A percentile compares a stretch with the other conserved stretches of the same genome.
These are phyloP conservation scores for Pleurotus djamor DNA, from an alignment of 768 basidiomycete species.

Conservation along the genomic window DNA sequence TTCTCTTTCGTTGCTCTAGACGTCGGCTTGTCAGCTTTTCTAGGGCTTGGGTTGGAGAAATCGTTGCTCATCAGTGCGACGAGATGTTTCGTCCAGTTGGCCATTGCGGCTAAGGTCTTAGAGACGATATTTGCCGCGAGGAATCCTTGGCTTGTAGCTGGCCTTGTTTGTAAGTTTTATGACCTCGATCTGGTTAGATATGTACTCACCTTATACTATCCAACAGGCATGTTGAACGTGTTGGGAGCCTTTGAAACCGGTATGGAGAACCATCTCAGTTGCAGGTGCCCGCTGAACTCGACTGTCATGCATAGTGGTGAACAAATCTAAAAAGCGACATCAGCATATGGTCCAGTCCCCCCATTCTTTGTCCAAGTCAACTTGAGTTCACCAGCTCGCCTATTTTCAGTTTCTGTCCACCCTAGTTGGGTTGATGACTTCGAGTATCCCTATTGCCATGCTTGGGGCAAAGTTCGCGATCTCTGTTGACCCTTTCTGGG, in stretches of 20 bases:
- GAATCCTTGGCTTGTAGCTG: conserved; percentile 71
- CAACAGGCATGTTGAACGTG: conserved; percentile 63
- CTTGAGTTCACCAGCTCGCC: neutral
- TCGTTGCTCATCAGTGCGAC: conserved; percentile 68
- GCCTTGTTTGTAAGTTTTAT: conserved; percentile 61
- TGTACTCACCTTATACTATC: neutral
- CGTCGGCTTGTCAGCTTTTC: conserved; percentile 56
- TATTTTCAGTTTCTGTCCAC: conserved; percentile 58
- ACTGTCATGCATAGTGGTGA: conserved; percentile 47
- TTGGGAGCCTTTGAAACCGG: conserved; percentile 80
- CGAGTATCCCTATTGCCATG: conserved; percentile 78
- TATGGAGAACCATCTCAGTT: conserved; percentile 24
- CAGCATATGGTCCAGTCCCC: conserved; percentile 57
- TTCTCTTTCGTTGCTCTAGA: conserved; percentile 77
- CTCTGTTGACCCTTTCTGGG: conserved; percentile 79
- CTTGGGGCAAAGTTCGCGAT: conserved; percentile 77
- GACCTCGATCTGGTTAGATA: neutral
- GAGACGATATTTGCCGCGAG: conserved; percentile 75
- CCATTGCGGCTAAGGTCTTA: conserved; percentile 67
- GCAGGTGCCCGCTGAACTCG: neutral
- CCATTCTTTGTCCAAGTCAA: neutral
- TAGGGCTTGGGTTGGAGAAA: conserved; percentile 67
- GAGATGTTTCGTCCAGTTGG: conserved; percentile 78
- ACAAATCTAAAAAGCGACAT: conserved; percentile 76
- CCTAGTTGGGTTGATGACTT: conserved; percentile 65